Conservation (phyloP, 495 filamentous ascomycete species). For the Hypoxylon trugodes region DNA sequence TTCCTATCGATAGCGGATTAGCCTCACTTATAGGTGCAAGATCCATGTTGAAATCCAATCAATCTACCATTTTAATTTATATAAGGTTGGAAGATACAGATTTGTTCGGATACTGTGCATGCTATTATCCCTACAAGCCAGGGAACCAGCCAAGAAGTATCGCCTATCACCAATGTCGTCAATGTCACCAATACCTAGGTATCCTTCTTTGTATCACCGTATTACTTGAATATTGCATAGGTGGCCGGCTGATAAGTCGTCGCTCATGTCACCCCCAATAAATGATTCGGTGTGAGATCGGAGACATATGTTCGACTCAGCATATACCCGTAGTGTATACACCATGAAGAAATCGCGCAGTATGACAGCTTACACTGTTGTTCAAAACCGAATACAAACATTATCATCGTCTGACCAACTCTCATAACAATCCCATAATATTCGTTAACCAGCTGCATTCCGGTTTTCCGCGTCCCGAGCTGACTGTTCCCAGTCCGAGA, state of each 20-base stretch:
- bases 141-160: too few species aligned
- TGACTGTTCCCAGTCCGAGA: conserved; percentile 75
- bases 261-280: too few species aligned
- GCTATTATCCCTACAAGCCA: background rate
- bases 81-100: conserved; percentile 8
- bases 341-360: background rate
- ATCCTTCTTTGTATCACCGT: too few species aligned
- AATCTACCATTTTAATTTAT: background rate
- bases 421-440: background rate
- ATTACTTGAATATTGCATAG: too few species aligned
- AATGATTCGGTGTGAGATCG: too few species aligned
- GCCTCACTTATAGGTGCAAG: conserved; percentile 28
- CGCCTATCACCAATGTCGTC: too few species aligned
- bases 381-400: background rate
- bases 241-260: too few species aligned
- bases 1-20: conserved; percentile 28
- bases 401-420: background rate
- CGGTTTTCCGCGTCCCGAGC: conserved; percentile 75
- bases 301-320: too few species aligned
- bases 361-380: background rate
- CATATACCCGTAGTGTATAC: too few species aligned
- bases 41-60: conserved; percentile 1
- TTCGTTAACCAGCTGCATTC: conserved; percentile 65
- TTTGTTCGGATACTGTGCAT: conserved; percentile 6
- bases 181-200: too few species aligned